Evolutionary conservation across 1,284 basidiomycete species (phyloP).

Genomic region (Marasmius oreades): DNA sequence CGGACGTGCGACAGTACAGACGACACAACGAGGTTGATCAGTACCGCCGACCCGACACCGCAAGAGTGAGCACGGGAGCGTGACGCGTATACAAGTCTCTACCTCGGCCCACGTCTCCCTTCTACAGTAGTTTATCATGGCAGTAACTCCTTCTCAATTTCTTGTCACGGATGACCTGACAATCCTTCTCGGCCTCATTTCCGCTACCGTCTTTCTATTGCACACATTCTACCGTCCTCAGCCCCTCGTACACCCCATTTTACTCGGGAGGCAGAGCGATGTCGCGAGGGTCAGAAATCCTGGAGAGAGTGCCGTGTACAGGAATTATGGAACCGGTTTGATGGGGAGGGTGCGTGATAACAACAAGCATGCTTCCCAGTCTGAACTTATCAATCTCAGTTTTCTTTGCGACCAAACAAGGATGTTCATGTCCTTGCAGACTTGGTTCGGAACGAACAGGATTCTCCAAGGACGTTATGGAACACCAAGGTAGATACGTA

Average conservation of each 20-base stretch:
- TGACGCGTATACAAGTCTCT: too few relatives aligned
- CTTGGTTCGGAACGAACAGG: conserved; percentile 61
- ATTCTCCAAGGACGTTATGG: conserved; percentile 70
- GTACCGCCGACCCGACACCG: too few relatives aligned
- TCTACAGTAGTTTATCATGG: too few relatives aligned
- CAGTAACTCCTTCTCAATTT: conserved; percentile 40
- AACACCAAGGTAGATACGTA: conserved; percentile 57
- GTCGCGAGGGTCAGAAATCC: conserved; percentile 73
- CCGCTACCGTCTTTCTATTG: conserved; percentile 69
- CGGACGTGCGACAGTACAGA: too few relatives aligned
- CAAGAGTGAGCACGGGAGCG: too few relatives aligned
- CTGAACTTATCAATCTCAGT: conserved; percentile 39
- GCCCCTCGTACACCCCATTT: conserved; percentile 77
- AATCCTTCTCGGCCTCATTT: conserved; percentile 66
- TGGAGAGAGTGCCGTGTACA: conserved; percentile 73
- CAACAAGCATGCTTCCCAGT: background rate
- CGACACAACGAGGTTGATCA: too few relatives aligned
- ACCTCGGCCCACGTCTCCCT: too few relatives aligned
- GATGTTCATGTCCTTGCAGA: conserved; percentile 66
- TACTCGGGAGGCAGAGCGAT: conserved; percentile 80
- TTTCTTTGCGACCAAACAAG: conserved; percentile 66
- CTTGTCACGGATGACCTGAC: conserved; percentile 75
- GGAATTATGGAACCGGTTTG: conserved; percentile 78
- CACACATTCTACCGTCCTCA: conserved; percentile 75
- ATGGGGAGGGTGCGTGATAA: conserved; percentile 61